Evolutionary conservation across 2,329 filamentous ascomycete genomes (phyloP), one percentile per base, ranked within the genome.

Genomic region (Rhytidhysteron rufulum): DNA sequence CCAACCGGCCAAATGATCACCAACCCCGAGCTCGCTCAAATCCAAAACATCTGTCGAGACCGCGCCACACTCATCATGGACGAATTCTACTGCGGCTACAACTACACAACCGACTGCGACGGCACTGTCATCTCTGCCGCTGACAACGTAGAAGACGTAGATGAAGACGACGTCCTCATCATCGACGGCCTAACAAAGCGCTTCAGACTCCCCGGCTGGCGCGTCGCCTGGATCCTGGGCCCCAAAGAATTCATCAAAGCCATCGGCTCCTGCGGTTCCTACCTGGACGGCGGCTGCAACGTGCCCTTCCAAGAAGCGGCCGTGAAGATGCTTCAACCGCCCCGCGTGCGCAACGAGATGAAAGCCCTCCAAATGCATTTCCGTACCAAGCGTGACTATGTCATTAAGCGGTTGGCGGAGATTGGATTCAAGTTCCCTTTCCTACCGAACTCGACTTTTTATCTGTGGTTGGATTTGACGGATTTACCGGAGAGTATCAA

Each of bases 181-280:
- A 91, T 97, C 50, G 91, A 97, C 62, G 91, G 91, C 36, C 78
- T 97, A 19, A 97, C 91, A 54, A 97, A 97, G 78, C 86, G 91
- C 47, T 97, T 97, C 79, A 84, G 91, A 52, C 82, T 97, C 22
- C 91, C 91, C 2, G 91, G 91, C 46, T 97, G 91, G 89, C 86
- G 91, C 63, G 90, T 97, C 31, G 90, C 91, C 5, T 97, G 91
- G 91, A 89, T 97, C 53, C 66, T 97, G 40, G 91, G 91, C 1
- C 91, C 91, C 50, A 96, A 95, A 74, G 90, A 95, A 57, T 97
- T 95, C 68, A 88, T 96, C 71, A 84, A 87, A 66, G 90, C 91
- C 21, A 90, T 96, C 50, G 88, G 88, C 41, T 90, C 86, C 29
- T 95, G 90, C 60, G 91, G 91, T 43, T 91, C 85, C 29, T 96